Evolutionary conservation across 306 rosid genomes (phyloP).

Genomic region (Vigna angularis): DNA sequence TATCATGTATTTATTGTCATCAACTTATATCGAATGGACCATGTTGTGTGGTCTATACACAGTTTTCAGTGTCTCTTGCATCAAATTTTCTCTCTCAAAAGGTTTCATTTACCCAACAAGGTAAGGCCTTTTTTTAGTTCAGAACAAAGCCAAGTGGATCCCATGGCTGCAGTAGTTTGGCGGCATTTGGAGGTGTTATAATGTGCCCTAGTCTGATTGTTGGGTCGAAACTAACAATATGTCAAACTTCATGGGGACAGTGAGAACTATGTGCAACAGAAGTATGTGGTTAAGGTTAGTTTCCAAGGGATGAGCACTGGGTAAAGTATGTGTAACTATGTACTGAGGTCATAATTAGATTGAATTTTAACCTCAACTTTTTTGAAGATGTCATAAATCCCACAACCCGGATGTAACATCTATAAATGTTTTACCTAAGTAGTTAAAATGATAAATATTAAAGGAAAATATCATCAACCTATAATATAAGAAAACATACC

Average conservation of each 20-base stretch:
- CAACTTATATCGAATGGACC: no score
- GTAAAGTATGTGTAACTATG: neutral
- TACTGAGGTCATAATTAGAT: neutral
- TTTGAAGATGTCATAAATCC: constrained; percentile 2
- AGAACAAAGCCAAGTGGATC: neutral
- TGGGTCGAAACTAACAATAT: neutral
- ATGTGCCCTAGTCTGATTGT: neutral
- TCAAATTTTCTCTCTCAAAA: no score
- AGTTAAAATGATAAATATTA: neutral
- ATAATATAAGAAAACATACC: constrained; percentile 51
- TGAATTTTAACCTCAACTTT: neutral
- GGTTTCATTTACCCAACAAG: neutral
- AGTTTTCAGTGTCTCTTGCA: no score
- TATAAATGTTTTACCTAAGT: neutral
- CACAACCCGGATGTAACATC: constrained; percentile 18
- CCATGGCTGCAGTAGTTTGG: neutral
- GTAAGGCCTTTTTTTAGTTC: neutral
- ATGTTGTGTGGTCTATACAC: no score
- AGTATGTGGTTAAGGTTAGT: neutral
- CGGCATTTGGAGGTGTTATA: neutral
- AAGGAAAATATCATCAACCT: constrained; percentile 16
- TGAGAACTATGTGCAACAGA: neutral
- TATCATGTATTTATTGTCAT: no score
- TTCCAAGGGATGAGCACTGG: neutral
- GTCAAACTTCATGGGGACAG: neutral